Evolutionary conservation across 257 asterid genomes (phyloP).

Genomic region (Cordia subcordata): DNA sequence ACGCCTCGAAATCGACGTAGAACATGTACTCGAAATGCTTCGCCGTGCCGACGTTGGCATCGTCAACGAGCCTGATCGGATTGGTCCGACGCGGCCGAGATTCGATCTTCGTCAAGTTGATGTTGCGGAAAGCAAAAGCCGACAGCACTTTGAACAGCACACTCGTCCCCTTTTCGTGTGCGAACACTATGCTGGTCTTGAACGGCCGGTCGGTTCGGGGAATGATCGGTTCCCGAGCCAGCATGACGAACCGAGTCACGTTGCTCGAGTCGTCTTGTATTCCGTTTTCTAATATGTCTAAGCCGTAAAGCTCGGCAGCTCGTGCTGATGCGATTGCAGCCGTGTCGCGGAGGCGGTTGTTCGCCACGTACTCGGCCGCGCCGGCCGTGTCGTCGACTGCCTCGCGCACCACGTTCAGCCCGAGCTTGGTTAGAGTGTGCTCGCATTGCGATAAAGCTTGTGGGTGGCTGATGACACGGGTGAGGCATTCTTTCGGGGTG

Average conservation of each 20-base stretch:
- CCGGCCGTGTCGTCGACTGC: conserved; percentile 90
- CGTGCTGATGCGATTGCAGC: conserved; percentile 89
- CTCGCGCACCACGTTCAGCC: conserved; percentile 56
- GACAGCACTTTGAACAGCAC: conserved; percentile 75
- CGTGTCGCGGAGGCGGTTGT: conserved; percentile 58
- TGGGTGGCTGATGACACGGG: conserved; percentile 82
- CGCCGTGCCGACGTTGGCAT: conserved; percentile 59
- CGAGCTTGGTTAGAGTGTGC: conserved; percentile 62
- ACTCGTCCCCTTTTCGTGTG: conserved; percentile 73
- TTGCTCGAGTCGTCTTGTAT: conserved; percentile 81
- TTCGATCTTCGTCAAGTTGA: conserved; percentile 75
- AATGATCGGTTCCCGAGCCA: conserved; percentile 81
- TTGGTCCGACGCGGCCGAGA: conserved; percentile 73
- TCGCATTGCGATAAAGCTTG: conserved; percentile 90
- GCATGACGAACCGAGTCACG: conserved; percentile 84
- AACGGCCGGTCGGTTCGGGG: conserved; percentile 89
- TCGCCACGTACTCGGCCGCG: conserved; percentile 73
- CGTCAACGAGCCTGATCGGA: conserved; percentile 66
- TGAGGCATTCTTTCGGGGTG: conserved; percentile 46
- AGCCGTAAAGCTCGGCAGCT: conserved; percentile 79
- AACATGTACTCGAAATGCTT: conserved; percentile 86
- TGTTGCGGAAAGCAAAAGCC: conserved; percentile 81
- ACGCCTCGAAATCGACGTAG: conserved; percentile 85
- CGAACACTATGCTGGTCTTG: conserved; percentile 87
- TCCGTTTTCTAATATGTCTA: conserved; percentile 56